Conservation (phyloP, 2,329 filamentous ascomycete species). For the Colletotrichum abscissum region DNA sequence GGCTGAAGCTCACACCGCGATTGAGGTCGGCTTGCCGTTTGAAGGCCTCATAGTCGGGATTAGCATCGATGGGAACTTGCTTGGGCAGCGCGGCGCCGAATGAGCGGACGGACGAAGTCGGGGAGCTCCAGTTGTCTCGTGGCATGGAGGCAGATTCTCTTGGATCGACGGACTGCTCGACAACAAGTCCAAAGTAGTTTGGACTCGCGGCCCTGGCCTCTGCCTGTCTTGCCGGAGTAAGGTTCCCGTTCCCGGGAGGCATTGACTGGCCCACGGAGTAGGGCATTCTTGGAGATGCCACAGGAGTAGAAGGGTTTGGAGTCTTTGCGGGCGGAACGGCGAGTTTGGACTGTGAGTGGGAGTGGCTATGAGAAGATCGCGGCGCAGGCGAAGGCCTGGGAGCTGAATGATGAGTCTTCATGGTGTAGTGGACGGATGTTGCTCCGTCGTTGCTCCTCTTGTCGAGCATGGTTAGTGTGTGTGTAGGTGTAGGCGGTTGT, state of each 20-base stretch:
- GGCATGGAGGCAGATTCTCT: constrained; percentile 73
- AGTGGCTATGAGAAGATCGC: constrained; percentile 47
- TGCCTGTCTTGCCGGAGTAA: constrained; percentile 53
- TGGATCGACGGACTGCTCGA: constrained; percentile 69
- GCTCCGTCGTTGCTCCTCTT: constrained; percentile 48
- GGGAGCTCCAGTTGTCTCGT: constrained; percentile 80
- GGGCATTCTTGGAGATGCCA: constrained; percentile 62
- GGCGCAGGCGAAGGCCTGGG: constrained; percentile 48
- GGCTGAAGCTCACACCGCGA: constrained; percentile 58
- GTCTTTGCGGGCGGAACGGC: constrained; percentile 42
- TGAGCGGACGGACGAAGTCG: constrained; percentile 76
- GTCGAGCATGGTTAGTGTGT: constrained; percentile 44
- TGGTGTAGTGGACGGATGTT: constrained; percentile 52
- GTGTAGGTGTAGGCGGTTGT: constrained; percentile 1
- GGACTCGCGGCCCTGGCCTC: constrained; percentile 71
- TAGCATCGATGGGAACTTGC: constrained; percentile 77
- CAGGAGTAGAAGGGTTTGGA: constrained; percentile 61
- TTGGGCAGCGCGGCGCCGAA: constrained; percentile 76
- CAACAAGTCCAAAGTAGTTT: constrained; percentile 86
- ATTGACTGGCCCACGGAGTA: constrained; percentile 66
- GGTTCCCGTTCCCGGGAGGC: constrained; percentile 57
- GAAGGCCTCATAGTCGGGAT: constrained; percentile 86
- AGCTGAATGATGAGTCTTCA: constrained; percentile 55
- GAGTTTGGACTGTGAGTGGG: constrained; percentile 55
- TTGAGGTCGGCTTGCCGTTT: constrained; percentile 77